Evolutionary conservation across 108 stramenopile genomes (phyloP), one percentile per base, ranked within the genome.

Genomic region (Cyclotella kingstonii): DNA sequence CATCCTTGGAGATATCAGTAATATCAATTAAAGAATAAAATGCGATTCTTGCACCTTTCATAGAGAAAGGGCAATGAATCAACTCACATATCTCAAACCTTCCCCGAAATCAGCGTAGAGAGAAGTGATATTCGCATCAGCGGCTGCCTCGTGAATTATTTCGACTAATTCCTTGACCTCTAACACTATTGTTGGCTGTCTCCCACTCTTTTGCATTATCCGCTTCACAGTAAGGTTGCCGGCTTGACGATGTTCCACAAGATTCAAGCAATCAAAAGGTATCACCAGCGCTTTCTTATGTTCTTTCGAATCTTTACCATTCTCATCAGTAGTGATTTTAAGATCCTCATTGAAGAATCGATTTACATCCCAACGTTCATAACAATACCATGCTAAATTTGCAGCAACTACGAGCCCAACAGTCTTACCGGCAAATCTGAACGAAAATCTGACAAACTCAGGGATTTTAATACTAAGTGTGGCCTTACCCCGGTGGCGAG

Each of bases 61-160:
- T n/a, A n/a, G n/a, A n/a, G n/a, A n/a, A n/a, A n/a, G n/a, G n/a
- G n/a, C n/a, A n/a, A n/a, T n/a, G n/a, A n/a, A 58, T 58, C 35
- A n/a, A n/a, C 61, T 36, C 31, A 33, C 30, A 30, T 76, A 64
- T 1, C 44, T 21, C 39, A 50, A 48, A 5, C 82, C 84, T 40
- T 86, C 70, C 8, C 86, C 90, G 57, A 91, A 86, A 38, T 67
- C 59, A 9, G 86, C 90, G 33, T 84, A 77, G 18, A 88, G 46
- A 23, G 78, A 83, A 38, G 67, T 70, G 43, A 91, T 79, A 30
- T 82, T 69, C 0, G 83, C 81, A 81, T 91, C 86, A 19, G 44
- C 17, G 0, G 90, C 83, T 5, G 90, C 90, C 6, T 61, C 49
- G 41, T 88, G 86, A 38, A 88, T 81, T 25, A 83, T 54, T 29